Conservation (phyloP, 1,284 basidiomycete genomes). For the Leucoagaricus sp. region DNA sequence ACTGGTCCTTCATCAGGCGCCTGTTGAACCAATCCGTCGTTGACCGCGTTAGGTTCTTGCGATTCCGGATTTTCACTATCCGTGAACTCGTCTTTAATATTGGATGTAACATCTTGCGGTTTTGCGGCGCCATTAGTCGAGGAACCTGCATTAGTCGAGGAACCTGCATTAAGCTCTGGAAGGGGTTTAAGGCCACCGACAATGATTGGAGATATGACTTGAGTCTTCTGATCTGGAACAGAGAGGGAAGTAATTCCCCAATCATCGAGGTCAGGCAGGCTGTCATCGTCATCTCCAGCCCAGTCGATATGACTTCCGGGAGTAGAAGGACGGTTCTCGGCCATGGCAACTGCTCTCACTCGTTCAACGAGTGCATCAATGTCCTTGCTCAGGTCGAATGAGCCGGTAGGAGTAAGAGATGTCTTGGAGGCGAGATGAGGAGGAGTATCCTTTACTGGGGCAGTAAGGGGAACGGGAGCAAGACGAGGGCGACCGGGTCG, state of each 20-base stretch:
- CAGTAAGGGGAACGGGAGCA: constrained; percentile 33
- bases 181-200: constrained; percentile 64
- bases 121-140: not conserved
- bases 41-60: not conserved
- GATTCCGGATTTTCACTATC: too few relatives aligned
- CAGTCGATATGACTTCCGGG: constrained; percentile 81
- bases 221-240: constrained; percentile 20
- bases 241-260: constrained; percentile 62
- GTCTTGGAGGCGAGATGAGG: constrained; percentile 52
- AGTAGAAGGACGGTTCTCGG: constrained; percentile 61
- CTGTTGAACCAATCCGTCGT: too few relatives aligned
- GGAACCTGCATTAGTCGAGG: too few relatives aligned
- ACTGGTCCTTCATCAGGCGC: not conserved
- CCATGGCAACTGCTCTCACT: constrained; percentile 69
- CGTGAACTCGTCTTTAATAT: too few relatives aligned
- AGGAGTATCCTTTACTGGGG: constrained; percentile 55
- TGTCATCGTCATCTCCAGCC: constrained; percentile 83
- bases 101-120: not conserved
- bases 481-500: constrained; percentile 32
- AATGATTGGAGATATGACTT: constrained; percentile 66
- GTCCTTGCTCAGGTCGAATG: constrained; percentile 54
- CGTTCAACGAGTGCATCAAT: constrained; percentile 74
- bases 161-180: constrained; percentile 55
- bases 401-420: constrained; percentile 47
- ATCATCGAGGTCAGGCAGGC: constrained; percentile 77